Evolutionary conservation across 768 basidiomycete genomes (phyloP), one percentile per base, ranked within the genome.

Genomic region (Lanmaoa pseudosensibilis): DNA sequence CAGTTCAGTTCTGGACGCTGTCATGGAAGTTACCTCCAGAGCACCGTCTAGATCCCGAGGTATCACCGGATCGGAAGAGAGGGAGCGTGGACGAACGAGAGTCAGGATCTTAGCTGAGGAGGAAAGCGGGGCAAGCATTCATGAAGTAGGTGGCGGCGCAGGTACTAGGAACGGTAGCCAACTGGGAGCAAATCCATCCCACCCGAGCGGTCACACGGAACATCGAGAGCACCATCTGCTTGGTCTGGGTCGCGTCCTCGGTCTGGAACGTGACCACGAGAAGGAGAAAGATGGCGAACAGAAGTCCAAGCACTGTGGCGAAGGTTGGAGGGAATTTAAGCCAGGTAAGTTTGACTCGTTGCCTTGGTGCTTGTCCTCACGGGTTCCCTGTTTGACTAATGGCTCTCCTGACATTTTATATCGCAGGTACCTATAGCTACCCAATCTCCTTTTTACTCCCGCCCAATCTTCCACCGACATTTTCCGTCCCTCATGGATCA

Each of bases 361-460:
- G 3, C n/a, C 18, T 45, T 23, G 21, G 41, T 12, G 4, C 15
- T 38, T 37, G 11, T 34, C 50, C 15, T 19, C 41, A 18, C 21
- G 2, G 10, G 18, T 43, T 46, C 16, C 33, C n/a, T 9, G 15
- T n/a, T 52, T 25, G 52, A 16, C 50, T 6, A 21, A 51, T 44
- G 5, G 3, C 10, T 11, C 38, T 9, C 38, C 21, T 34, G 38
- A 60, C 10, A 23, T 52, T 36, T 53, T n/a, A 23, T 37, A 47
- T 36, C 40, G 10, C 60, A 92, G 95, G 95, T 34, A 90, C 87
- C 6, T 98, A 98, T 69, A 94, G 91, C 16, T 98, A 93, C 71
- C 96, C 97, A 2, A 90, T 99, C 63, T 93, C 92, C 6, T 94
- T 98, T 69, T 75, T 88, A 11, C 85, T 99, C 52, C 94, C 95